phyloP scores from a whole-genome alignment of 257 asterid genomes.

The Solanum pennellii region DNA sequence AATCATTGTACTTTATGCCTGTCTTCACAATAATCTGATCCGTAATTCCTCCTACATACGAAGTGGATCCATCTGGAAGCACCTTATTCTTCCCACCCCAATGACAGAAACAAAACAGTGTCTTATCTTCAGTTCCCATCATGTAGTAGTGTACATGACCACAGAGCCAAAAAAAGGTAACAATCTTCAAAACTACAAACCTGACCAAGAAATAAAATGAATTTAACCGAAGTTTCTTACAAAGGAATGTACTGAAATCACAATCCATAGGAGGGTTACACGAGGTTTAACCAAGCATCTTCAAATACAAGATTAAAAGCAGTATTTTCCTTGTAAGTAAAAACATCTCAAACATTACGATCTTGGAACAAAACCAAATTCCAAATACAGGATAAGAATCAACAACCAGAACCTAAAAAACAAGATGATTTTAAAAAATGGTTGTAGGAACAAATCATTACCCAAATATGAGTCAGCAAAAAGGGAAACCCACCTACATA shows the following conservation, averaged over 20 bases:
- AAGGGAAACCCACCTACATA: neutral
- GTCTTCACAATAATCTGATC: neutral
- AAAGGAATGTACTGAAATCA: neutral
- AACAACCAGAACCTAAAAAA: neutral
- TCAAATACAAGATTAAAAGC: neutral
- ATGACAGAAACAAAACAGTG: neutral
- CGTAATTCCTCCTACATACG: neutral
- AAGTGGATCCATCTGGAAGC: neutral
- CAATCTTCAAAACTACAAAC: neutral
- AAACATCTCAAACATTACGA: neutral
- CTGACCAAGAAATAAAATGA: neutral
- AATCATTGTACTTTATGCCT: neutral
- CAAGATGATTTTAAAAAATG: neutral
- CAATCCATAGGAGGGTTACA: neutral
- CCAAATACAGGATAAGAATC: neutral
- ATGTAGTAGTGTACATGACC: neutral
- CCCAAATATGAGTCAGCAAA: neutral
- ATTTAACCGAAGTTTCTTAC: neutral
- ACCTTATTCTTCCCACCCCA: neutral
- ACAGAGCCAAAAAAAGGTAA: neutral
- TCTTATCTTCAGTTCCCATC: neutral
- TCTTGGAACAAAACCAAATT: neutral
- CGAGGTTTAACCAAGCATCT: neutral
- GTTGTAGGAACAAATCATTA: neutral
- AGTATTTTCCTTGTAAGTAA: neutral